Base-by-base conservation (phyloP, 2,329 filamentous ascomycete genomes). In the Ceratocystis cacaofunesta region DNA sequence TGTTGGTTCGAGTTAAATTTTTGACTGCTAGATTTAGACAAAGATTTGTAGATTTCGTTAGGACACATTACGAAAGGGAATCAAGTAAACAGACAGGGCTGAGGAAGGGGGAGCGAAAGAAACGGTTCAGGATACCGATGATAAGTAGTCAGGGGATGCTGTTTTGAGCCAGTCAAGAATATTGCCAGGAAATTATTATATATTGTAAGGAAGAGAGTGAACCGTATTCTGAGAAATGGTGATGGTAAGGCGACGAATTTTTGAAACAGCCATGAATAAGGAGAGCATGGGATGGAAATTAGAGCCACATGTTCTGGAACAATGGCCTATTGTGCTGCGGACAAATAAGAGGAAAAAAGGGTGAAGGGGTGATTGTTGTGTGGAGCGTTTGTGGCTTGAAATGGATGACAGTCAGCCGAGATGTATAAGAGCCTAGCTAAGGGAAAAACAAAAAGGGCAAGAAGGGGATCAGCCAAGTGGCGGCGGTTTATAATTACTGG, bases 151-250 rank as follows among this genome's bases (percentile, higher is more conserved):
- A 58, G 55, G 55, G 55, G 55, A n/a, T 10, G 22, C 3, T 52
- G 48, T 25, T 58, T 30, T 32, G 5, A 30, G 30, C 5, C 5
- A 32, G 6, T 32, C 30, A 8, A 32, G 17, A 19, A 15, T 28
- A 2, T 32, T 6, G 28, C 32, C 15, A 36, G 55, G 55, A 58
- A n/a, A 58, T 58, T 58, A 19, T 58, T 8, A 5, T 15, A 58
- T 30, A 10, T 36, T 58, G 28, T n/a, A 36, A 41, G 55, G 55
- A 58, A 58, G 55, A 30, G 46, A 17, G 41, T 17, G 61, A 62
- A 62, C 61, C 61, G 61, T 32, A 43, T 62, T 46, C 43, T 48
- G 61, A 44, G 61, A 62, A 62, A 62, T 50, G 25, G 61, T 62
- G 61, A 62, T 62, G 43, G 61, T 48, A 32, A 48, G 61, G 61